These are phyloP conservation scores for Candida sp. DNA, from an alignment of 1,139 yeast species.

Conservation along the genomic window DNA sequence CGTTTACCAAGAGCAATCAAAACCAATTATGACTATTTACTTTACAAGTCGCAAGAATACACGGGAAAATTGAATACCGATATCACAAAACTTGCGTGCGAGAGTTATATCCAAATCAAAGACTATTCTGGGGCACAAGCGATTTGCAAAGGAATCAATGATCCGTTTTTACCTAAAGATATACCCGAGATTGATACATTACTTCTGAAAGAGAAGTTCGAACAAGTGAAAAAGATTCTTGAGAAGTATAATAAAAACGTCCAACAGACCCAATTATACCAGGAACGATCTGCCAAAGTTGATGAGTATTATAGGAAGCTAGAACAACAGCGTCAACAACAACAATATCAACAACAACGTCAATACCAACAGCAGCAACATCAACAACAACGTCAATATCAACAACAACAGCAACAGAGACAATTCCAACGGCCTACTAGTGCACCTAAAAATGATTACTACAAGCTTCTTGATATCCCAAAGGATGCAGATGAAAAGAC, in stretches of 20 bases:
- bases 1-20: constrained; percentile 20
- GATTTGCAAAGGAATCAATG: constrained; percentile 32
- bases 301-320: constrained; percentile 13
- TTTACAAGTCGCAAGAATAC: constrained; percentile 16
- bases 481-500: constrained; percentile 69
- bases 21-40: constrained; percentile 33
- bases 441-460: constrained; percentile 68
- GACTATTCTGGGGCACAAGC: constrained; percentile 23
- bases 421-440: constrained; percentile 28
- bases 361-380: constrained; percentile 34
- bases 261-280: constrained; percentile 37
- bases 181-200: constrained; percentile 43
- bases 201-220: constrained; percentile 35
- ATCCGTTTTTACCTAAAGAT: constrained; percentile 43
- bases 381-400: too few species aligned
- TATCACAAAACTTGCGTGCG: constrained; percentile 45
- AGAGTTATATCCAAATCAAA: constrained; percentile 32
- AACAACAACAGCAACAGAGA: constrained; percentile 36
- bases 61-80: constrained; percentile 20
- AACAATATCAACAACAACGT: constrained; percentile 47
- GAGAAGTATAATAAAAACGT: constrained; percentile 28
- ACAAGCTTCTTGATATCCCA: constrained; percentile 70
- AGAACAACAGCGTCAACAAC: constrained; percentile 45
- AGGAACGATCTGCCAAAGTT: constrained; percentile 22
- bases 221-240: constrained; percentile 38